These are phyloP conservation scores for Sclerotinia nivalis DNA, from an alignment of 2,329 filamentous ascomycete species.

Conservation along the genomic window DNA sequence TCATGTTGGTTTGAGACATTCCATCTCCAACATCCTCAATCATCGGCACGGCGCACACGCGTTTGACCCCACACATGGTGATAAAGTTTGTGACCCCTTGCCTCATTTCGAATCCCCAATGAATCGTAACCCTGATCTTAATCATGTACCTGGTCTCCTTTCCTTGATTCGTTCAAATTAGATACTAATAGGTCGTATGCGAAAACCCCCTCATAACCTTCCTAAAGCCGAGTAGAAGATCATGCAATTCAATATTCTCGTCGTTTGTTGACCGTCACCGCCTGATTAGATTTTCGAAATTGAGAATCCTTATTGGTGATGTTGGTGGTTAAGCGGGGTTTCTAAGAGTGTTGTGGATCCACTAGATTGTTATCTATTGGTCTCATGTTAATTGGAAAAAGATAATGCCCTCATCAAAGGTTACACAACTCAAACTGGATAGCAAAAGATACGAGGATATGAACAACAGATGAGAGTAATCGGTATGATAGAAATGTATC, in stretches of 20 bases:
- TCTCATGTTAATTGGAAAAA: constrained; percentile 5
- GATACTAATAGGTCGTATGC: background rate
- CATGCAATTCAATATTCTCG: background rate
- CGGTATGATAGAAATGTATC: background rate
- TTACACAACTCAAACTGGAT: background rate
- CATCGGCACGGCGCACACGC: constrained; percentile 15
- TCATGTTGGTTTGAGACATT: constrained; percentile 8
- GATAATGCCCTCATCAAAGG: constrained; percentile 12
- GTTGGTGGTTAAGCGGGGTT: constrained; percentile 6
- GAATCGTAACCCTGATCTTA: background rate
- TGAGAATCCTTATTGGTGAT: constrained; percentile 9
- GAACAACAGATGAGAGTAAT: background rate
- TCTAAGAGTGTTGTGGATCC: constrained; percentile 14
- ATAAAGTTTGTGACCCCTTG: constrained; percentile 12
- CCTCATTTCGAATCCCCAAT: background rate
- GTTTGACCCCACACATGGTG: constrained; percentile 16
- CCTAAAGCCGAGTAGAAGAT: background rate
- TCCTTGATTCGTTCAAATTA: background rate
- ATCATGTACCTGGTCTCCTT: background rate
- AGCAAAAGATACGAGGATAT: background rate
- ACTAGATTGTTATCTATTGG: constrained; percentile 22
- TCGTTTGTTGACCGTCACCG: constrained; percentile 15
- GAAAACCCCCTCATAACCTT: constrained; percentile 4
- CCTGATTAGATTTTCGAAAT: constrained; percentile 2
- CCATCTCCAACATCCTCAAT: constrained; percentile 11